These are phyloP conservation scores for Aspergillus calidoustus DNA, from an alignment of 2,329 filamentous ascomycete genomes.

Conservation along the genomic window DNA sequence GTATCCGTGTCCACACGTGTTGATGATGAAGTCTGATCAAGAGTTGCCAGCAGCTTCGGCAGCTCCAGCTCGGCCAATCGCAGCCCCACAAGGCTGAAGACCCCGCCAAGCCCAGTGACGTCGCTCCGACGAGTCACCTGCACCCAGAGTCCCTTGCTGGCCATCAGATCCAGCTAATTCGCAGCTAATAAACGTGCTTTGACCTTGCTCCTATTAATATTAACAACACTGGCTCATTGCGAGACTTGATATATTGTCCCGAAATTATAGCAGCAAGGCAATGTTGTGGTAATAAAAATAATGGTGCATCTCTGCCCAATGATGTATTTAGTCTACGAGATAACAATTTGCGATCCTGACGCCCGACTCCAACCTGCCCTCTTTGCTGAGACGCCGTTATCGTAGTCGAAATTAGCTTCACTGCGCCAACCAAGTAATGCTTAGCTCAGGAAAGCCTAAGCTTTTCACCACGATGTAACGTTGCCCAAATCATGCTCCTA, in stretches of 20 bases:
- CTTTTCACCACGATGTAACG: slow-evolving; percentile 34
- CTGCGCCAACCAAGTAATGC: not conserved
- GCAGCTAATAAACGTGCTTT: not conserved
- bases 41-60: not conserved
- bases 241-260: not conserved
- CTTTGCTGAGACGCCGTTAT: not conserved
- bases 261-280: not conserved
- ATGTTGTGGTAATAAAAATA: not conserved
- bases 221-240: not conserved
- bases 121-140: not conserved
- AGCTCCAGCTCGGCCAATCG: not conserved
- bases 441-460: not conserved
- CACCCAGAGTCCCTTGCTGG: not conserved
- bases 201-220: not conserved
- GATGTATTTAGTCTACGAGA: not conserved
- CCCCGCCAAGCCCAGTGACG: not conserved
- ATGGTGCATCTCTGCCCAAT: not conserved
- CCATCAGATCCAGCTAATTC: not conserved
- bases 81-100: slow-evolving; percentile 13
- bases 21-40: not conserved
- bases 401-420: not conserved
- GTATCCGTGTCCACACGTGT: not conserved
- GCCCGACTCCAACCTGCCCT: not conserved
- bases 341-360: slow-evolving; percentile 10
- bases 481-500: slow-evolving; percentile 47